Base-by-base conservation (phyloP, 1,284 basidiomycete genomes). In the Irpex lacteus region DNA sequence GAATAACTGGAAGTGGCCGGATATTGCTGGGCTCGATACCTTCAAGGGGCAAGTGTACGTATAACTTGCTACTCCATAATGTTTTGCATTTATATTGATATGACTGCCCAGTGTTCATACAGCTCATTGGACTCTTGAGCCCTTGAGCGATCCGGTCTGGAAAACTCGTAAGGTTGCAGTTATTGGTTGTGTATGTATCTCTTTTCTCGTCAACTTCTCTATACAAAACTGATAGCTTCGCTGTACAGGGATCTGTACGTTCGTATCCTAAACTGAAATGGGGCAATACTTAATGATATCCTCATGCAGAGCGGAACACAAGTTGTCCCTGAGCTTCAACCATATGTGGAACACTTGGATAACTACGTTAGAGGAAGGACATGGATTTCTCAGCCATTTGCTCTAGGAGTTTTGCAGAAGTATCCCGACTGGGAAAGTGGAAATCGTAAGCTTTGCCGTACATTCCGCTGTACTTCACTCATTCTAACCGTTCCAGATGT, bases 331-430 rank as follows among this genome's bases (percentile, higher is more conserved):
- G 77, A 82, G 4, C 70, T 87, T 11, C 85, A 85, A 64, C 78
- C 81, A 0, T 77, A 76, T 62, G 84, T 85, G 5, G 74, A 75
- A 60, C 76, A 79, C 59, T 60, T 87, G 47, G 75, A 76, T 57
- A 85, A 85, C 70, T 87, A 81, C 67, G 85, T 85, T 52, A 80
- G 84, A 21, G 81, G 84, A 5, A 80, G 81, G 67, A 85, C 85
- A 0, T 87, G 84, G 86, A 76, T 87, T 38, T 77, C 82, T 2
- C 70, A 77, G 2, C 76, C 78, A 44, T 44, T 44, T 0, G 84
- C 86, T 65, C 75, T 80, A 4, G 72, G 75, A 19, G 38, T 61
- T 6, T 47, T 61, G 21, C 75, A 77, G 15, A 76, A 74, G 50
- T 68, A 83, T 75, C 76, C 21, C 69, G 77, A 60, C 61, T 67